Evolutionary conservation across 2,329 filamentous ascomycete species (phyloP), one percentile per base, ranked within the genome.

Genomic region (Parascedosporium putredinis): DNA sequence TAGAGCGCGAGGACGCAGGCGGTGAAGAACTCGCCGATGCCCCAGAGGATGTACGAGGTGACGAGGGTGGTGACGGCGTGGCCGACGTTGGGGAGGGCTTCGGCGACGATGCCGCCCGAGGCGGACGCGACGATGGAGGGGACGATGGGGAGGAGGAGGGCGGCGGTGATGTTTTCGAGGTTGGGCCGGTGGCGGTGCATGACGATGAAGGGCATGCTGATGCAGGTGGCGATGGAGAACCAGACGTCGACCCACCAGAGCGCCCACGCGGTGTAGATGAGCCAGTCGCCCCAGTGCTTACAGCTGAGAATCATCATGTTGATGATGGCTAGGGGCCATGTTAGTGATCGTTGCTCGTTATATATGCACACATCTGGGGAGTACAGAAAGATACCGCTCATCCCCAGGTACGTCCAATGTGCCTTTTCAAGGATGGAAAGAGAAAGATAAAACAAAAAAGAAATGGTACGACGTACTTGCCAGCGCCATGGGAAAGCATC

Each of bases 31-130:
- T 67, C 71, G 4, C 81, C 79, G 51, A 79, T 77, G 0, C 83
- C 83, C 81, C 80, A 86, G 55, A 87, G 74, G 14, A 86, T 67
- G 59, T 86, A 88, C 3, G 73, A 81, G 14, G 70, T 69, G n/a
- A 85, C 65, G 20, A 87, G 58, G 0, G 83, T 87, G 33, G 73
- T 74, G 18, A 84, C 61, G 3, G 78, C 78, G 55, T 80, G 72
- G 16, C 70, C 61, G 1, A 65, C 64, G 54, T 81, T 67, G 1
- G 74, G 71, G 1, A 88, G 69, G 12, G 75, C 68, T n/a, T 72
- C 70, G 5, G 83, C 80, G 1, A 86, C 69, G 49, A 83, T 67
- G n/a, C 75, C 78, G 3, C 84, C 83, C 0, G 78, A 74, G 1
- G 78, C 79, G 0, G 83, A 71, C 1, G 80, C 79, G 47, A 87